phyloP scores from a whole-genome alignment of 148 eudicot genomes.

The Amaranthus palmeri region DNA sequence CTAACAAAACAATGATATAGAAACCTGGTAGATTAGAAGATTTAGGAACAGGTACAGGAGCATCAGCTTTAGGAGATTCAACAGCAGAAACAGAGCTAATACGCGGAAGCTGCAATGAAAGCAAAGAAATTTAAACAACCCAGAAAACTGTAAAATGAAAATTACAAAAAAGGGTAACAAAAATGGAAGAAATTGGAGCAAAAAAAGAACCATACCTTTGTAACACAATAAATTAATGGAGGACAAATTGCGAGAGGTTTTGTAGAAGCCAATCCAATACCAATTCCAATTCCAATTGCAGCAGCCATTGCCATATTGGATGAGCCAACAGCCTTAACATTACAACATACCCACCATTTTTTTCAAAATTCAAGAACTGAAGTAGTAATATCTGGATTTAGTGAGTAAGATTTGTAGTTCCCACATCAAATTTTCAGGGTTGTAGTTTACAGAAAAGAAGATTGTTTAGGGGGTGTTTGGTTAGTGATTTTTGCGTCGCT shows the following conservation, averaged over 20 bases:
- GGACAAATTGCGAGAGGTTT: slow-evolving; percentile 13
- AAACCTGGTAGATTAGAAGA: slow-evolving; percentile 8
- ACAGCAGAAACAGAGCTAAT: slow-evolving; percentile 19
- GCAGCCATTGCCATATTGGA: slow-evolving; percentile 17
- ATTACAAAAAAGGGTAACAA: not conserved
- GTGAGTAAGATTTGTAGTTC: no score
- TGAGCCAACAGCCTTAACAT: no score
- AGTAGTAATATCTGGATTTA: no score
- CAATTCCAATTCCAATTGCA: slow-evolving; percentile 4
- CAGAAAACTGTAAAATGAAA: not conserved
- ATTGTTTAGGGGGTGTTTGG: no score
- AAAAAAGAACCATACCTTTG: not conserved
- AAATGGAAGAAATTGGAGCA: not conserved
- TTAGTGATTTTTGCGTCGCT: no score
- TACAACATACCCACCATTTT: no score
- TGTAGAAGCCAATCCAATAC: not conserved
- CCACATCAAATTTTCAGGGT: no score
- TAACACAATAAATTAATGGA: slow-evolving; percentile 11
- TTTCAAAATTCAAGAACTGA: no score
- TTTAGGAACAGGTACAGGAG: not conserved
- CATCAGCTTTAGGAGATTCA: slow-evolving; percentile 14
- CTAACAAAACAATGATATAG: no score
- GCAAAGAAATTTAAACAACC: not conserved
- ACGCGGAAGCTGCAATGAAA: slow-evolving; percentile 11
- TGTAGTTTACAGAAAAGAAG: no score